Conservation (phyloP, 2,329 filamentous ascomycete genomes). For the Cladosporium halotolerans region DNA sequence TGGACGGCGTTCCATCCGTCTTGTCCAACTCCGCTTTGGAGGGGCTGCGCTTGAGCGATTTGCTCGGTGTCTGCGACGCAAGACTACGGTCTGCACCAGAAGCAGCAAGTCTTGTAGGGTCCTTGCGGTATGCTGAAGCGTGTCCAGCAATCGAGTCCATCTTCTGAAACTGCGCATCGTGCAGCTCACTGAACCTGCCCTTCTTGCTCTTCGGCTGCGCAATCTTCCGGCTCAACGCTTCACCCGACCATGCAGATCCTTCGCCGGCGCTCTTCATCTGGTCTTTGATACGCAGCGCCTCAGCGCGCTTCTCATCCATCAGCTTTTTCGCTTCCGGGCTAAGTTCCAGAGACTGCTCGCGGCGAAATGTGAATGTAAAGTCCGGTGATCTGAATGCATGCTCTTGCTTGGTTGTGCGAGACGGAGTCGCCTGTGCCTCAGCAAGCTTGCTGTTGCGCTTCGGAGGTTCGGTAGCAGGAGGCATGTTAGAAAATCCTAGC, state of each 20-base stretch:
- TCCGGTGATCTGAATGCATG: slow-evolving; percentile 46
- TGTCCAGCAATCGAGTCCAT: slow-evolving; percentile 95
- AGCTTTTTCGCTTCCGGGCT: slow-evolving; percentile 56
- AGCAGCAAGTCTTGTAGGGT: slow-evolving; percentile 21
- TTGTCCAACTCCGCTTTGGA: slow-evolving; percentile 62
- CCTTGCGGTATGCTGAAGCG: slow-evolving; percentile 67
- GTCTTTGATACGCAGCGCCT: slow-evolving; percentile 65
- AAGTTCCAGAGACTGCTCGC: slow-evolving; percentile 49
- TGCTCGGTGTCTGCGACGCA: slow-evolving; percentile 26
- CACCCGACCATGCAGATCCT: slow-evolving; percentile 38
- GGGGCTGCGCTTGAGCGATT: slow-evolving; percentile 48
- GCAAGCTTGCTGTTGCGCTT: slow-evolving; percentile 37
- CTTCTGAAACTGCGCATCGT: slow-evolving; percentile 87
- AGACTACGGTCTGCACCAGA: slow-evolving; percentile 34
- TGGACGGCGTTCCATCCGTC: slow-evolving; percentile 26
- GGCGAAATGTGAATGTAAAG: slow-evolving; percentile 60
- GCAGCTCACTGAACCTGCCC: slow-evolving; percentile 73
- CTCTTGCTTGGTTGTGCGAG: slow-evolving; percentile 34
- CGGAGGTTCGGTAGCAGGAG: slow-evolving; percentile 46
- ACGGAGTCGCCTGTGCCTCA: slow-evolving; percentile 55
- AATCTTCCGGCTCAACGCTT: slow-evolving; percentile 58
- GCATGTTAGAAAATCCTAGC: slow-evolving; percentile 75
- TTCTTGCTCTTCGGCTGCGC: slow-evolving; percentile 73
- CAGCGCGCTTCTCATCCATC: slow-evolving; percentile 62
- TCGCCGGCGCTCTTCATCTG: slow-evolving; percentile 59